These are phyloP conservation scores for Actinidia polygama DNA, from an alignment of 179 eudicot species.

Conservation along the genomic window DNA sequence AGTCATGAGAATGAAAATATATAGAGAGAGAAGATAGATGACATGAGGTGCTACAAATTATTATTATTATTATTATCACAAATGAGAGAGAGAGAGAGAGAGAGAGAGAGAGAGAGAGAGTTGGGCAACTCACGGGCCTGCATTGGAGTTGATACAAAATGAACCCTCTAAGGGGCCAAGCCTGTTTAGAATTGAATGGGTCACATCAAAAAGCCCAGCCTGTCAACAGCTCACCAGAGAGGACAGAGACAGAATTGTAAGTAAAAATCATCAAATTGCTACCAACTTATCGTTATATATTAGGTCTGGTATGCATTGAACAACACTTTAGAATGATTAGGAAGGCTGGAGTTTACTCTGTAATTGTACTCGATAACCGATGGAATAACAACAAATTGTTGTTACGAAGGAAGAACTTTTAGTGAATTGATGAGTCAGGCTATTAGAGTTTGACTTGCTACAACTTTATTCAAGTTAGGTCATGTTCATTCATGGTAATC, in stretches of 20 bases:
- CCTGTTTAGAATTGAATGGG: conserved; percentile 23
- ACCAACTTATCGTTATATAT: conserved; percentile 18
- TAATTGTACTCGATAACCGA: no score
- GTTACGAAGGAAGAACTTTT: no score
- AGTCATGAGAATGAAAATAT: conserved; percentile 23
- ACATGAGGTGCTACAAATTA: neutral
- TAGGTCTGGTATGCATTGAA: no score
- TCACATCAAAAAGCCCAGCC: conserved; percentile 27
- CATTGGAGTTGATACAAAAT: conserved; percentile 17
- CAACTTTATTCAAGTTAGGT: no score
- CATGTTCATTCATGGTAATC: no score
- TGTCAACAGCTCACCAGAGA: conserved; percentile 26
- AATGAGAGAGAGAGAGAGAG: conserved; percentile 14
- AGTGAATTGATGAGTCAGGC: no score
- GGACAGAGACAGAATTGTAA: neutral
- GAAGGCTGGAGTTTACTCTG: no score
- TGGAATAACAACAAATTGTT: no score
- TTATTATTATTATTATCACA: neutral
- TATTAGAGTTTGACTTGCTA: no score
- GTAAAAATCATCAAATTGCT: neutral
- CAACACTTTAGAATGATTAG: no score
- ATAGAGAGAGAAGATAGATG: conserved; percentile 13
- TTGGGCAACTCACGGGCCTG: conserved; percentile 21
- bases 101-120: conserved; percentile 21
- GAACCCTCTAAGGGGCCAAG: conserved; percentile 13